Evolutionary conservation across 1,139 yeast species (phyloP).

Genomic region (Wickerhamomyces sp.): DNA sequence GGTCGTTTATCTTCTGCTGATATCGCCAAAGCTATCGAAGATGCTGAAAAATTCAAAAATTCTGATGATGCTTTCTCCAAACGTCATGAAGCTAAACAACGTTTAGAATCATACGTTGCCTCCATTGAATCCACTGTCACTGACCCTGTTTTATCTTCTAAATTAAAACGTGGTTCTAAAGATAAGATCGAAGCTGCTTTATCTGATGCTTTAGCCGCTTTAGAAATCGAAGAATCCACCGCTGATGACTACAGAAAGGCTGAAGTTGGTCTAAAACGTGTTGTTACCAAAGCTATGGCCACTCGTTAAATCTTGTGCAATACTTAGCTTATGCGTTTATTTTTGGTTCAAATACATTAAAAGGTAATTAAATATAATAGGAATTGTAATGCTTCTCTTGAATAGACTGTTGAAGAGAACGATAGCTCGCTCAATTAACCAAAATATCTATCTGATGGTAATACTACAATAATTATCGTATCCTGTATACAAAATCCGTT

Average conservation of each 20-base stretch:
- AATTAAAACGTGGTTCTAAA: conserved; percentile 97
- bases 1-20: conserved; percentile 98
- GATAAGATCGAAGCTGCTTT: conserved; percentile 98
- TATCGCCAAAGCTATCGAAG: conserved; percentile 97
- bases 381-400: neutral
- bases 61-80: conserved; percentile 99
- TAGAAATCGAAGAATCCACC: conserved; percentile 93
- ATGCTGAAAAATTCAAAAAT: conserved; percentile 98
- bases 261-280: conserved; percentile 98
- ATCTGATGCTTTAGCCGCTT: conserved; percentile 97
- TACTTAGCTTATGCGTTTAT: neutral
- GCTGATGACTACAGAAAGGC: conserved; percentile 99
- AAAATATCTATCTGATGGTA: too few species aligned
- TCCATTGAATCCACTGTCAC: conserved; percentile 95
- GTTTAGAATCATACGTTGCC: conserved; percentile 98
- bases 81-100: conserved; percentile 99
- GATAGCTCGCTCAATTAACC: too few species aligned
- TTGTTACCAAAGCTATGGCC: conserved; percentile 98
- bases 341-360: neutral
- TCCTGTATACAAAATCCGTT: too few species aligned
- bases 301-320: conserved; percentile 66
- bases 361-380: neutral
- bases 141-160: conserved; percentile 97
- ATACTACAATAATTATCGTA: too few species aligned
- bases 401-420: neutral